Evolutionary conservation across 1,139 yeast species (phyloP), one percentile per base, ranked within the genome.

Genomic region (Pichia sp.): DNA sequence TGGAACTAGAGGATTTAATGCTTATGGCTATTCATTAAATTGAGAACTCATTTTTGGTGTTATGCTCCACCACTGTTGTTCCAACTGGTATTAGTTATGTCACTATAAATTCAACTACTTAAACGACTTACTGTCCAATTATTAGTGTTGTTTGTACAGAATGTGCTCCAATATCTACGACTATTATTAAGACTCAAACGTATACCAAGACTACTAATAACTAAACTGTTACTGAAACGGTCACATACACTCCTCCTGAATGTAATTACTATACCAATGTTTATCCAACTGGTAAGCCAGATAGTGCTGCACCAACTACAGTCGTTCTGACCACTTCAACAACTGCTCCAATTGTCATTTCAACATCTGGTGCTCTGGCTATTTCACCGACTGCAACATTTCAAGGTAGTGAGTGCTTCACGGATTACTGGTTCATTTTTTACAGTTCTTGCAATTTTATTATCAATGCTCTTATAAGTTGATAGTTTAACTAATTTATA

Each of bases 121-220:
- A 65, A 63, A 69, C 75, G 46, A 71, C 76, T 29, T 71, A 65
- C 64, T 71, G 76, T 56, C 76, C 74, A 56, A 58, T 69, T 46
- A 48, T 57, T 16, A 26, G 50, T 16, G 47, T 46, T 35, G 49
- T 60, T 46, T 37, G 51, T 25, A 40, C 41, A 23, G 39, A 34
- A 4, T 38, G 36, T 41, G 42, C 43, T 20, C 40, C 50, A 38
- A 42, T 41, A 27, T 60, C 64, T 61, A 39, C 44, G 23, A 49
- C 52, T 29, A 42, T 46, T 26, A 51, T 54, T 29, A 22, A 65
- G 49, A 52, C 65, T 52, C 60, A 55, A 39, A 70, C 76, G 56
- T 46, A 67, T 25, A 61, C 58, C 37, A 39, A 45, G 11, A 39
- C 47, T n/a, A 3, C 41, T n/a, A 26, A 36, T n/a, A 39, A 54